Base-by-base conservation (phyloP, 2,329 filamentous ascomycete species). In the Didymella keratinophila region DNA sequence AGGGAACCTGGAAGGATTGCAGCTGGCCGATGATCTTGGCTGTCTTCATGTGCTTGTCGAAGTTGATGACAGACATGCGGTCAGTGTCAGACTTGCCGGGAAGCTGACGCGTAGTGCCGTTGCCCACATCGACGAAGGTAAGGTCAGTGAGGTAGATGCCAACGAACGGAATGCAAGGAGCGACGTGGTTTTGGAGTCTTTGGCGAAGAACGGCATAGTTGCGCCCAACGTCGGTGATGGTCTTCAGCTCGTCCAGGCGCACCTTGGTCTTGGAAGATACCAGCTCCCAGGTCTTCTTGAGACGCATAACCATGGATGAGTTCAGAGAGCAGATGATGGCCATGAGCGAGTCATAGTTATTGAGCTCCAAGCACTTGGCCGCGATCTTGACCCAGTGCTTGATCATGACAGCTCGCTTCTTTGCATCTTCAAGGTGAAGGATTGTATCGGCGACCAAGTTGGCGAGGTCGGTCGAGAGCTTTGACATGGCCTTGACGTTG, bases 381-480 rank as follows among this genome's bases (percentile, higher is more conserved):
- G 92, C 92, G 67, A 98, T 88, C 82, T 98, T 99, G 75, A 97
- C 91, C 95, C 95, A 99, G 69, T 98, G 93, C 81, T 99, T 98
- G 80, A 99, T 95, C 51, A 93, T 87, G 1, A 86, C 81, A 0
- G 95, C 94, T 25, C 95, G 87, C 81, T 94, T 96, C 85, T 98
- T 98, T 25, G 90, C 88, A 74, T 98, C 95, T n/a, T 91, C 85
- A 56, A 92, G 85, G 55, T 91, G 87, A 14, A 99, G 84, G 68
- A 99, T 96, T 0, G 91, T 96, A 73, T 98, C 94, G 0, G 92
- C 91, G 11, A 99, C 95, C 37, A 98, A 81, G 71, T 97, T 95
- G 4, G 94, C 93, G 18, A 99, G 81, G 64, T 97, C 93, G 0
- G 93, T 99, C 3, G 94, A 96, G 39, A 99, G 82, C 0, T 90